These are phyloP conservation scores for Suillus occidentalis DNA, from an alignment of 768 basidiomycete genomes.

Conservation along the genomic window DNA sequence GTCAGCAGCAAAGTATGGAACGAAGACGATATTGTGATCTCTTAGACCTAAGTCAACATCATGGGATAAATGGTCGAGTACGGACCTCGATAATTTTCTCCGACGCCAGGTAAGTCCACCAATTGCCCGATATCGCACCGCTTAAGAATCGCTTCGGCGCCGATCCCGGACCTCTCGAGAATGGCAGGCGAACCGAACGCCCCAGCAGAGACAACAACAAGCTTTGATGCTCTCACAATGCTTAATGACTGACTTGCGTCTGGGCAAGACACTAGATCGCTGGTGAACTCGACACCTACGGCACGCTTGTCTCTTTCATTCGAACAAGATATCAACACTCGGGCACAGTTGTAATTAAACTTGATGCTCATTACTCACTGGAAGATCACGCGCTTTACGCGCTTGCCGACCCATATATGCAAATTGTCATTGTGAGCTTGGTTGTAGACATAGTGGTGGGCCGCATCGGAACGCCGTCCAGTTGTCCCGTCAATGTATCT, in stretches of 20 bases:
- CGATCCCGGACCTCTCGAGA: conserved; percentile 54
- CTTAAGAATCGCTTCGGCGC: conserved; percentile 30
- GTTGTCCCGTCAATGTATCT: conserved; percentile 56
- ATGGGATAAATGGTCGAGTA: not conserved
- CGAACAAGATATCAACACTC: not conserved
- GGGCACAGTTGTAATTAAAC: not conserved
- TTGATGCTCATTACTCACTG: conserved; percentile 26
- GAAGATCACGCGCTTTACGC: conserved; percentile 33
- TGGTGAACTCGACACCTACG: conserved; percentile 37
- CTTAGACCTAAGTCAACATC: not conserved
- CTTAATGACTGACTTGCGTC: conserved; percentile 9
- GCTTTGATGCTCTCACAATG: conserved; percentile 29
- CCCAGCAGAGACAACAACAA: conserved; percentile 42
- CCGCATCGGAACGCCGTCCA: conserved; percentile 30
- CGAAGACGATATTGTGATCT: conserved; percentile 32
- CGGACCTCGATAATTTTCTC: conserved; percentile 41
- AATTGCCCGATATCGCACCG: conserved; percentile 28
- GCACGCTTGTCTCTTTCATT: conserved; percentile 33
- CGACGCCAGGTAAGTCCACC: conserved; percentile 42
- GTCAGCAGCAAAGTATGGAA: conserved; percentile 39
- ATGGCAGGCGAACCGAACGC: conserved; percentile 47
- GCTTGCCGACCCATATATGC: conserved; percentile 29
- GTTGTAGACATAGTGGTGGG: conserved; percentile 40
- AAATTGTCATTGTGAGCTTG: conserved; percentile 31
- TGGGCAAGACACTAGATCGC: conserved; percentile 27